Evolutionary conservation across 2,329 filamentous ascomycete species (phyloP).

Genomic region (Pseudocercospora pini-densiflorae): DNA sequence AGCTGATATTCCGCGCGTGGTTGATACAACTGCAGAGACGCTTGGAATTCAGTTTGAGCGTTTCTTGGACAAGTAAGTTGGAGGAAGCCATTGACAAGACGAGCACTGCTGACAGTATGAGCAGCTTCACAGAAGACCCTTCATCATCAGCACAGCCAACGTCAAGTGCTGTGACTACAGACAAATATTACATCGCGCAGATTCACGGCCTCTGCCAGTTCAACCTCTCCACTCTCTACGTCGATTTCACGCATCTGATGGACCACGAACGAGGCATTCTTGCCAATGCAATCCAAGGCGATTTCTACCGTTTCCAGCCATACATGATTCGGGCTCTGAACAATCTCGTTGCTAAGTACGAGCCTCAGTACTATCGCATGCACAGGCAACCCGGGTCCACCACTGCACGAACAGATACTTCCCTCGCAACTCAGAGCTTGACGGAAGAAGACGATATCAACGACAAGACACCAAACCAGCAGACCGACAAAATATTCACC

Average conservation of each 20-base stretch:
- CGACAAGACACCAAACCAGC: constrained; percentile 83
- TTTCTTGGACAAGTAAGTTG: constrained; percentile 74
- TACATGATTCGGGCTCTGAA: constrained; percentile 89
- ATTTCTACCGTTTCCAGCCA: constrained; percentile 94
- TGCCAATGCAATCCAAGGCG: constrained; percentile 81
- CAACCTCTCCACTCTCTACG: constrained; percentile 81
- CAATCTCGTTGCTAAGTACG: constrained; percentile 91
- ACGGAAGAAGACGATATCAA: constrained; percentile 64
- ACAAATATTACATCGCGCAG: constrained; percentile 84
- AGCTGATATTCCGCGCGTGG: constrained; percentile 68
- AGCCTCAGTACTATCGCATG: constrained; percentile 90
- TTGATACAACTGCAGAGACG: constrained; percentile 75
- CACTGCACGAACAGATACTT: constrained; percentile 68
- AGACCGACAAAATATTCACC: constrained; percentile 95
- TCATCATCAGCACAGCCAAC: constrained; percentile 65
- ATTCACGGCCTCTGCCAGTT: constrained; percentile 77
- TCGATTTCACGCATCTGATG: constrained; percentile 84
- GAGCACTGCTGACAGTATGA: constrained; percentile 19
- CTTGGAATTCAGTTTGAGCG: constrained; percentile 77
- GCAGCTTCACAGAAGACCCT: constrained; percentile 69
- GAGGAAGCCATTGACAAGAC: background rate
- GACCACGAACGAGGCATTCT: constrained; percentile 78
- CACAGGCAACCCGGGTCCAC: constrained; percentile 82
- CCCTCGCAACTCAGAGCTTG: constrained; percentile 59
- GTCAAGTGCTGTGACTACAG: constrained; percentile 73